These are phyloP conservation scores for Cytospora schulzeri DNA, from an alignment of 2,329 filamentous ascomycete species.

Conservation along the genomic window DNA sequence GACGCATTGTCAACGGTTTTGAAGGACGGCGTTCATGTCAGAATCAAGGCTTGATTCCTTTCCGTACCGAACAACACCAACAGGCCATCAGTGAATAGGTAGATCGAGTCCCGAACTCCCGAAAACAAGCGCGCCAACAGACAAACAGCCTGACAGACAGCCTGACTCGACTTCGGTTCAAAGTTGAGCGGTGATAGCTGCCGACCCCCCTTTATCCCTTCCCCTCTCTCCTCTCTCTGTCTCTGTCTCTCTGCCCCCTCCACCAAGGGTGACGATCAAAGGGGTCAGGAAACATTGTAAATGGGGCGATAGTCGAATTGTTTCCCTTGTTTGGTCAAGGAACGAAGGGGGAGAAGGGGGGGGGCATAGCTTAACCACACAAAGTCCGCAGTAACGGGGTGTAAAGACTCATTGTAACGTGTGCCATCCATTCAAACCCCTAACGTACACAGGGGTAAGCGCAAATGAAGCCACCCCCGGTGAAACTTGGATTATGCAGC, in stretches of 20 bases:
- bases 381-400: background rate
- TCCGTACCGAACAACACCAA: background rate
- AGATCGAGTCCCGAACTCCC: background rate
- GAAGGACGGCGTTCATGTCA: background rate
- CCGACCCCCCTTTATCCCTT: background rate
- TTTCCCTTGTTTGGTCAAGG: background rate
- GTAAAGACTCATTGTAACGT: background rate
- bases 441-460: background rate
- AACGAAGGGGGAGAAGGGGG: too few species aligned
- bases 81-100: background rate
- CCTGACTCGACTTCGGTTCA: background rate
- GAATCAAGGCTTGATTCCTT: background rate
- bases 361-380: background rate
- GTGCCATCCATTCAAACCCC: background rate
- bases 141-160: background rate
- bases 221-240: too few species aligned
- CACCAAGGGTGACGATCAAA: background rate
- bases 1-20: background rate
- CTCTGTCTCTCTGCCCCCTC: too few species aligned
- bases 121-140: conserved; percentile 23
- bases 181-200: background rate
- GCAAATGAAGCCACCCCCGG: conserved; percentile 16
- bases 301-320: background rate
- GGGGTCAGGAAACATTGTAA: background rate
- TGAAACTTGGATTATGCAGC: conserved; percentile 4